Evolutionary conservation across 2,329 filamentous ascomycete species (phyloP).

Genomic region (Clarireedia paspali): DNA sequence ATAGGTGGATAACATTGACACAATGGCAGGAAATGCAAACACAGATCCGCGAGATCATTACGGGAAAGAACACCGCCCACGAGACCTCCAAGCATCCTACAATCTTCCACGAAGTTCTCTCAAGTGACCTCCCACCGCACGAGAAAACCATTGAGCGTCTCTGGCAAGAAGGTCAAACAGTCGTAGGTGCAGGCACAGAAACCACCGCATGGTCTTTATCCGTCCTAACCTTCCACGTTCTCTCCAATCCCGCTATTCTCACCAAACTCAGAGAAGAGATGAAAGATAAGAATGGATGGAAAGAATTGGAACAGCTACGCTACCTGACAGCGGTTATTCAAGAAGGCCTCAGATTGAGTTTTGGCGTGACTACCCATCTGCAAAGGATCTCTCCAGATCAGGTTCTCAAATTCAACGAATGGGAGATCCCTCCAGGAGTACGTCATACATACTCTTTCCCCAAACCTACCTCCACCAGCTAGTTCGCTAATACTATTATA

Average conservation of each 20-base stretch:
- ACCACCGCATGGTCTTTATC: conserved; percentile 31
- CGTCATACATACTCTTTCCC: neutral
- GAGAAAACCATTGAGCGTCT: conserved; percentile 31
- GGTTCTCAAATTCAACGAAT: conserved; percentile 15
- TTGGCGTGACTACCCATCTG: conserved; percentile 27
- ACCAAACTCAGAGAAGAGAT: conserved; percentile 31
- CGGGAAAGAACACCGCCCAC: neutral
- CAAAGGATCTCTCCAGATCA: conserved; percentile 22
- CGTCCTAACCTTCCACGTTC: conserved; percentile 31
- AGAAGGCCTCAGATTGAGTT: conserved; percentile 29
- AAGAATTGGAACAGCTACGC: conserved; percentile 23
- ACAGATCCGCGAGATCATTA: conserved; percentile 16
- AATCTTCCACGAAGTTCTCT: conserved; percentile 23
- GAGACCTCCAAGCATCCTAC: conserved; percentile 17
- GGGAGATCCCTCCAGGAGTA: conserved; percentile 11
- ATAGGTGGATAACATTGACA: neutral
- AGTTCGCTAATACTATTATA: conserved; percentile 14
- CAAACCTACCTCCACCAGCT: neutral
- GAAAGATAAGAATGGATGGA: conserved; percentile 12
- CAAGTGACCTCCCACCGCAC: conserved; percentile 26
- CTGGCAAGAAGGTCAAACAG: conserved; percentile 28
- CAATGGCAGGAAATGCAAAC: conserved; percentile 28
- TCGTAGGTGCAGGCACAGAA: conserved; percentile 31
- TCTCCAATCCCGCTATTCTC: conserved; percentile 27
- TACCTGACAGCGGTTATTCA: conserved; percentile 30